phyloP scores from a whole-genome alignment of 306 rosid genomes.

The Sicyos baderoa region DNA sequence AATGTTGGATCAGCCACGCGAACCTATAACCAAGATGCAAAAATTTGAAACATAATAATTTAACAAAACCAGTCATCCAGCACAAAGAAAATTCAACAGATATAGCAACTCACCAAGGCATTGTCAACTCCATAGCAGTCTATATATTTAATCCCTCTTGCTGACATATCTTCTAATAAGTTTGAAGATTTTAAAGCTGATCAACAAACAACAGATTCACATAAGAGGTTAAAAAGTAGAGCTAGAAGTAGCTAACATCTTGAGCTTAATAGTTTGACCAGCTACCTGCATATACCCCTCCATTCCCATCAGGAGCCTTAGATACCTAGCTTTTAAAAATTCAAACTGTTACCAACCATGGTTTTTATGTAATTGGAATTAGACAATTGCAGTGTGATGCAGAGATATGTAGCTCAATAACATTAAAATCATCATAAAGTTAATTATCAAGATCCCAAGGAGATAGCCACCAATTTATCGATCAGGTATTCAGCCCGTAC shows the following conservation, averaged over 20 bases:
- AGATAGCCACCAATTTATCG: neutral
- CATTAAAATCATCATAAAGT: neutral
- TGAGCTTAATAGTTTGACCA: slow-evolving; percentile 12
- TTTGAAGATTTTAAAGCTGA: slow-evolving; percentile 74
- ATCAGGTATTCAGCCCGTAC: neutral
- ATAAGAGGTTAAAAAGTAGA: neutral
- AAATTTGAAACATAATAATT: neutral
- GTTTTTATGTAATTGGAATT: slow-evolving; percentile 18
- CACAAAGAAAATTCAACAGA: slow-evolving; percentile 9
- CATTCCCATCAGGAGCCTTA: slow-evolving; percentile 96
- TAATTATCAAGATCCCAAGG: neutral
- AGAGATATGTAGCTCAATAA: neutral
- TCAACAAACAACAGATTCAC: slow-evolving; percentile 18
- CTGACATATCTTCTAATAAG: slow-evolving; percentile 88
- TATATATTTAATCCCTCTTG: slow-evolving; percentile 73
- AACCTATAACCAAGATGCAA: slow-evolving; percentile 55
- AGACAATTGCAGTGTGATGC: slow-evolving; percentile 3
- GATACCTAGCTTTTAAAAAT: slow-evolving; percentile 69
- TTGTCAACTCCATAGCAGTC: slow-evolving; percentile 99
- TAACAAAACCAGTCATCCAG: neutral
- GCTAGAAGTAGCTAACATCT: slow-evolving; percentile 3
- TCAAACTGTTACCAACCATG: slow-evolving; percentile 24
- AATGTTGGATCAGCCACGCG: slow-evolving; percentile 94
- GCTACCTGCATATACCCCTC: slow-evolving; percentile 89
- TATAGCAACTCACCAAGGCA: slow-evolving; percentile 56